Conservation (phyloP, 2,329 filamentous ascomycete species). For the Pestalotiopsis sp. region DNA sequence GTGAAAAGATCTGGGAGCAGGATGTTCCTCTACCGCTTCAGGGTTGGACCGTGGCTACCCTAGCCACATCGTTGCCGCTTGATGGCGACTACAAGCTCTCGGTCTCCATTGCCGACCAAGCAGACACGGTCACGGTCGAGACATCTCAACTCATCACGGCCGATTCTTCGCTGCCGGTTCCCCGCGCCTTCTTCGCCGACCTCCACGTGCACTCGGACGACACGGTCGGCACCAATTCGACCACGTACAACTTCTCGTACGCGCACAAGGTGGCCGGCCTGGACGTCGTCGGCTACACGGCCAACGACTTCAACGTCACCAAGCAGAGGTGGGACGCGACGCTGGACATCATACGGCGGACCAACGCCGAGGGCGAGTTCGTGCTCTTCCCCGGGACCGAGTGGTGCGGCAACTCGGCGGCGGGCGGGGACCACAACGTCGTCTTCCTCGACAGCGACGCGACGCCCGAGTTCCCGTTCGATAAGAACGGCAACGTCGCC, state of each 20-base stretch:
- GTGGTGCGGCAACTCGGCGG: slow-evolving; percentile 32
- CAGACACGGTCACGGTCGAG: neutral
- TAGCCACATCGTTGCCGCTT: neutral
- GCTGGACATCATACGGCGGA: slow-evolving; percentile 22
- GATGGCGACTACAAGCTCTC: slow-evolving; percentile 15
- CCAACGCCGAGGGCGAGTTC: slow-evolving; percentile 12
- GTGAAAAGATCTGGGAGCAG: neutral
- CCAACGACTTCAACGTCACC: slow-evolving; percentile 40
- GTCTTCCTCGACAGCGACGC: slow-evolving; percentile 32
- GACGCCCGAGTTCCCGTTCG: slow-evolving; percentile 31
- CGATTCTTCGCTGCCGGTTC: slow-evolving; percentile 18
- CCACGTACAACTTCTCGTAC: slow-evolving; percentile 38
- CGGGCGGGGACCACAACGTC: slow-evolving; percentile 35
- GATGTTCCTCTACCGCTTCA: neutral
- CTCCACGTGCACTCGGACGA: slow-evolving; percentile 39
- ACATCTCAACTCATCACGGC: neutral
- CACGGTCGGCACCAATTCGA: slow-evolving; percentile 37
- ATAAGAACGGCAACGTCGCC: slow-evolving; percentile 33
- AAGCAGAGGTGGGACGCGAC: slow-evolving; percentile 31
- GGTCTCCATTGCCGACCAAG: neutral
- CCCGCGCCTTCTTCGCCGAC: slow-evolving; percentile 31
- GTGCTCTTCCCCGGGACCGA: slow-evolving; percentile 15
- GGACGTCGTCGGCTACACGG: slow-evolving; percentile 38
- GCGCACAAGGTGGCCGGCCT: slow-evolving; percentile 35
- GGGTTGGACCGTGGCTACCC: neutral